Conservation (phyloP, 2,329 filamentous ascomycete genomes). For the Stemphylium lycopersici region DNA sequence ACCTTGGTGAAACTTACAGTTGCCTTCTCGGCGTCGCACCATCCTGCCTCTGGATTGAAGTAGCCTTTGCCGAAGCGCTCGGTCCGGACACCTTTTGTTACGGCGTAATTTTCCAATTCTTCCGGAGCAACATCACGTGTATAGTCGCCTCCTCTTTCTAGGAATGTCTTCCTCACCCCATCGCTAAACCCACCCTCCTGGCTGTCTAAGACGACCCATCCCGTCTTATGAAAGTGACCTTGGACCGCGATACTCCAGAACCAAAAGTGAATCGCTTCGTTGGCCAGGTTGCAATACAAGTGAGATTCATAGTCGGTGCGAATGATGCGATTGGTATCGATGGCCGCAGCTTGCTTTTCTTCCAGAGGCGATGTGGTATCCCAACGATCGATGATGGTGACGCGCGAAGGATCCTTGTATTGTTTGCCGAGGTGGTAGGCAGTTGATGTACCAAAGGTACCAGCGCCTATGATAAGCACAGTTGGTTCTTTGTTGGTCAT, state of each 20-base stretch:
- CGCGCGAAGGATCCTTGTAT: conserved; percentile 53
- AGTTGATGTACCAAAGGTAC: conserved; percentile 69
- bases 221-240: conserved; percentile 62
- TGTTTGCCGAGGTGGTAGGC: conserved; percentile 66
- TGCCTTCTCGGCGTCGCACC: conserved; percentile 59
- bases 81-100: conserved; percentile 39
- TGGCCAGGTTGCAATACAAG: conserved; percentile 60
- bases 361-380: conserved; percentile 44
- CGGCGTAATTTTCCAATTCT: conserved; percentile 53
- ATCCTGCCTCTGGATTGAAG: conserved; percentile 59
- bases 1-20: conserved; percentile 53
- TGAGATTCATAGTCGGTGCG: conserved; percentile 64
- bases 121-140: conserved; percentile 38
- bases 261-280: conserved; percentile 50
- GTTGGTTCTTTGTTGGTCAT: conserved; percentile 21
- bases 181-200: conserved; percentile 56
- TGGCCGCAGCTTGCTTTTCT: conserved; percentile 60
- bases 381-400: conserved; percentile 41
- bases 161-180: conserved; percentile 62
- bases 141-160: conserved; percentile 51
- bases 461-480: conserved; percentile 66
- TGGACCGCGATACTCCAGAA: conserved; percentile 44
- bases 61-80: conserved; percentile 48
- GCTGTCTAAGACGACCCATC: conserved; percentile 62
- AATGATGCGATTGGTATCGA: conserved; percentile 68